Evolutionary conservation across 495 filamentous ascomycete genomes (phyloP).

Genomic region (Terfezia claveryi): DNA sequence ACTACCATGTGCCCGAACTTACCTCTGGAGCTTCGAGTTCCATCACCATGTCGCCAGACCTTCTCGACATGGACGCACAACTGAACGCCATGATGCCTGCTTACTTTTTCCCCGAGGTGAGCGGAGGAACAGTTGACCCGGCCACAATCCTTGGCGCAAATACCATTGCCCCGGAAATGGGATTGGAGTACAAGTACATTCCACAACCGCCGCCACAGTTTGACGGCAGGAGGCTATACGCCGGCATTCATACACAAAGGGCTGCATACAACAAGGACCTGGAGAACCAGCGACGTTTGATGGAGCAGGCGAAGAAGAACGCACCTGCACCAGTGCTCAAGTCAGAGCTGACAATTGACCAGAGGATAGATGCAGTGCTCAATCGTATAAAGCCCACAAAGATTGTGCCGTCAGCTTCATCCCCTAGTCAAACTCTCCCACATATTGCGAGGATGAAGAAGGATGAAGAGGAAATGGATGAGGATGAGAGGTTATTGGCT

Average conservation of each 20-base stretch:
- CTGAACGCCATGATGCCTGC: conserved; percentile 40
- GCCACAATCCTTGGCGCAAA: conserved; percentile 5
- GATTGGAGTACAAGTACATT: conserved; percentile 35
- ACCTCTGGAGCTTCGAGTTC: conserved; percentile 33
- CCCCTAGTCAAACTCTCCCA: conserved; percentile 32
- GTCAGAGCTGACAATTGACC: conserved; percentile 21
- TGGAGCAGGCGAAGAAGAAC: conserved; percentile 23
- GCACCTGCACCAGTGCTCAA: conserved; percentile 13
- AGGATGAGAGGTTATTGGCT: conserved; percentile 77
- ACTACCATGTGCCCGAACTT: conserved; percentile 35
- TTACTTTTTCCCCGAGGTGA: conserved; percentile 22
- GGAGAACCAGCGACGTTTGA: conserved; percentile 36
- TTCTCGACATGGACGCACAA: conserved; percentile 27
- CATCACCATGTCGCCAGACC: conserved; percentile 23
- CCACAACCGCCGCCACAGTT: conserved; percentile 27
- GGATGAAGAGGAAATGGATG: conserved; percentile 95
- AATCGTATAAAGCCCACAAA: conserved; percentile 27
- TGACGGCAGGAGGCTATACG: conserved; percentile 10
- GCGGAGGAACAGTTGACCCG: conserved; percentile 1
- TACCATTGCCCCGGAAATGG: conserved; percentile 11
- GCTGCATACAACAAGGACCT: conserved; percentile 44
- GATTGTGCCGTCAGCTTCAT: conserved; percentile 24
- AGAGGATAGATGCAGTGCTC: conserved; percentile 19
- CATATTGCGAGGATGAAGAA: conserved; percentile 39
- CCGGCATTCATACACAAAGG: conserved; percentile 21